These are phyloP conservation scores for Stipa capillata DNA, from an alignment of 176 grass and related monocot genomes.

Conservation along the genomic window DNA sequence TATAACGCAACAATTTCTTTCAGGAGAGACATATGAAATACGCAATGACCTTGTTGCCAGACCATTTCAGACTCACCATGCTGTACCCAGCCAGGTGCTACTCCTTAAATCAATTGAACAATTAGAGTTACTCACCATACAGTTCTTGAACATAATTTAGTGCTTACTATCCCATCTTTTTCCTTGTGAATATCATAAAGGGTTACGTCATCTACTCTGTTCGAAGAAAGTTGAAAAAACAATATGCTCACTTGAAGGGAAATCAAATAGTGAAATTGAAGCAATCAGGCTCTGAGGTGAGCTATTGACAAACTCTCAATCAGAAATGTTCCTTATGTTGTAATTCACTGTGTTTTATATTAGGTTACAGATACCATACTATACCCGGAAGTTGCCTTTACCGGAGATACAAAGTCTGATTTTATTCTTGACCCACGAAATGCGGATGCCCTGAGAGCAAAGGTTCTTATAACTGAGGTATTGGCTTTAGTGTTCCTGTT, in stretches of 20 bases:
- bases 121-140: neutral
- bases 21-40: conserved; percentile 94
- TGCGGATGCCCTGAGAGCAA: conserved; percentile 94
- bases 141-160: neutral
- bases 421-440: conserved; percentile 90
- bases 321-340: neutral
- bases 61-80: conserved; percentile 85
- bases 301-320: conserved; percentile 1
- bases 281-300: conserved; percentile 65
- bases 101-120: conserved; percentile 11
- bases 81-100: conserved; percentile 83
- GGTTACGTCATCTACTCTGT: conserved; percentile 93
- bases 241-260: conserved; percentile 81
- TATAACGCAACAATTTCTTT: conserved; percentile 15
- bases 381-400: conserved; percentile 91
- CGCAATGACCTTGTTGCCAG: conserved; percentile 94
- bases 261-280: conserved; percentile 87
- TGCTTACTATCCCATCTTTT: neutral
- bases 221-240: conserved; percentile 79
- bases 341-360: conserved; percentile 30
- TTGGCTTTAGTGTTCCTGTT: neutral
- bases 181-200: conserved; percentile 13
- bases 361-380: conserved; percentile 89
- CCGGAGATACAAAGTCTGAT: conserved; percentile 83
- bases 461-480: conserved; percentile 90